phyloP scores from a whole-genome alignment of 371 early-diverging fungal genomes.

The Apophysomyces trapeziformis region DNA sequence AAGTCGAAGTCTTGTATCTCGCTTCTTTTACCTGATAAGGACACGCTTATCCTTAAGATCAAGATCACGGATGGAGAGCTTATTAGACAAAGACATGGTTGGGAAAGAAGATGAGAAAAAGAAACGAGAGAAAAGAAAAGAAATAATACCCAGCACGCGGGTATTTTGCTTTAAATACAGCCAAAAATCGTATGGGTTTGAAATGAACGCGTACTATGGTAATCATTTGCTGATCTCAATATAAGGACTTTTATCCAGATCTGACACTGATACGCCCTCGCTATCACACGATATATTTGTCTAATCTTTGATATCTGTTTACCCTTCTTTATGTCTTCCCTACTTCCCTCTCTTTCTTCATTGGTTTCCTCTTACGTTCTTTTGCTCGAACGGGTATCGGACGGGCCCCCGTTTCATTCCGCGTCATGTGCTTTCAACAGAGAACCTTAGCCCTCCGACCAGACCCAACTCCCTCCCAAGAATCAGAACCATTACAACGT shows the following conservation, averaged over 20 bases:
- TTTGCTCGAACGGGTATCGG: background rate
- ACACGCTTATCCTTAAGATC: slow-evolving; percentile 89
- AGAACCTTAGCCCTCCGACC: background rate
- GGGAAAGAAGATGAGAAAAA: slow-evolving; percentile 10
- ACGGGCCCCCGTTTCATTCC: slow-evolving; percentile 5
- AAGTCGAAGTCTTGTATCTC: background rate
- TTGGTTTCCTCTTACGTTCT: background rate
- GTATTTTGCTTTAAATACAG: slow-evolving; percentile 1
- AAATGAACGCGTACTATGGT: background rate
- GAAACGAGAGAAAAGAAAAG: slow-evolving; percentile 19
- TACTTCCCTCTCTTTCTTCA: background rate
- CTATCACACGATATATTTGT: slow-evolving; percentile 8
- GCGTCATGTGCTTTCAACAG: slow-evolving; percentile 10
- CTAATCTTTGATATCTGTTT: background rate
- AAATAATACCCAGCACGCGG: background rate
- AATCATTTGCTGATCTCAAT: slow-evolving; percentile 7
- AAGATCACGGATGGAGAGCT: slow-evolving; percentile 85
- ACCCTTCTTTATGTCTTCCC: background rate
- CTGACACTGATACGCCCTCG: background rate
- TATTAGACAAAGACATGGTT: slow-evolving; percentile 68
- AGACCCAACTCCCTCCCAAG: background rate
- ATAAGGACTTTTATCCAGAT: background rate
- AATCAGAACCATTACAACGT: too few relatives aligned
- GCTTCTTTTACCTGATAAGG: slow-evolving; percentile 80
- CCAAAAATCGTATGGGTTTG: slow-evolving; percentile 4